Base-by-base conservation (phyloP, 768 basidiomycete species). In the Lyophyllum decastes region DNA sequence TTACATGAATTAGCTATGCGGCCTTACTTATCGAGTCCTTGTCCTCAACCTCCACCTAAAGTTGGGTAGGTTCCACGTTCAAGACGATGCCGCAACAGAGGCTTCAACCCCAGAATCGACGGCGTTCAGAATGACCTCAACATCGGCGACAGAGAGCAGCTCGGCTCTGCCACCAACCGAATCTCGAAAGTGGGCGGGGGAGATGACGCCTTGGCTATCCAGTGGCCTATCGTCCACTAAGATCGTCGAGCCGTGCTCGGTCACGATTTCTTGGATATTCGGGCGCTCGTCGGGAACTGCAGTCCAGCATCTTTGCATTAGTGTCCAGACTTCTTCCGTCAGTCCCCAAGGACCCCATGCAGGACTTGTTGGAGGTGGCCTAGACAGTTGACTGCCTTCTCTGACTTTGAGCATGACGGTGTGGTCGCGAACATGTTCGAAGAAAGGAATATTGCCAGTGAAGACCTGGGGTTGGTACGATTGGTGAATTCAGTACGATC, bases 391-490 rank as follows among this genome's bases (percentile, higher is more conserved):
- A 21, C 33, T 38, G 2, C 67, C 68, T 7, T 41, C 22, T 26
- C 48, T 53, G 0, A 70, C 59, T 40, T 60, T 59, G 2, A 55
- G 47, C 24, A 70, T 59, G n/a, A 68, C 54, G n/a, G 65, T 58
- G 8, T 54, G 43, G n/a, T 63, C 68, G 5, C 61, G 61, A 22
- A 44, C 49, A 10, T 54, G 49, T 34, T 68, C 61, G 44, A 57
- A 55, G 52, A 68, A 69, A 4, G 69, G 69, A 16, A 67, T 45
- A 12, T 57, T 55, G 8, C 61, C 67, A 0, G 66, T 64, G 19
- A 63, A 61, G 10, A 67, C 58, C 66, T 65, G 43, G 1, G 6
- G 21, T 26, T 10, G 40, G 22, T n/a, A n/a, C n/a, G n/a, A 33
- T 33, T 17, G 27, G 8, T 38, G 33, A 24, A 41, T 48, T 9